Conservation (phyloP, 2,329 filamentous ascomycete genomes). For the Domatiomyces globalis region DNA sequence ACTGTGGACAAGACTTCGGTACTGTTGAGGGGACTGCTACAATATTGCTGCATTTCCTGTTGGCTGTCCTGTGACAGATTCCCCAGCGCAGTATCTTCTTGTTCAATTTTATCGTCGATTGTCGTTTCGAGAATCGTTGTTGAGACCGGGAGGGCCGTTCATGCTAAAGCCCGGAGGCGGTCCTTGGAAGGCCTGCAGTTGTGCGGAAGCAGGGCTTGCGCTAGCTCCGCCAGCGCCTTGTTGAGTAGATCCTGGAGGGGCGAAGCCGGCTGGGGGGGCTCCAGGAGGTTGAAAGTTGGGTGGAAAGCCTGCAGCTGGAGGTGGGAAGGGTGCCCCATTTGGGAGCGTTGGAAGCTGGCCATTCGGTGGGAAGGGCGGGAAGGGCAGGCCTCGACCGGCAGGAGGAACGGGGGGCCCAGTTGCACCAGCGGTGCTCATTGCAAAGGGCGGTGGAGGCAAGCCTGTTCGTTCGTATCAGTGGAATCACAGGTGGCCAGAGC, state of each 20-base stretch:
- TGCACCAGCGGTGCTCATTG: conserved; percentile 30
- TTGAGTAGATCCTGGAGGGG: conserved; percentile 17
- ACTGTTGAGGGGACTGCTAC: neutral
- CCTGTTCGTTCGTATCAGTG: conserved; percentile 19
- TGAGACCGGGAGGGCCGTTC: conserved; percentile 12
- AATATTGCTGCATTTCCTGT: neutral
- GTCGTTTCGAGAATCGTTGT: conserved; percentile 3
- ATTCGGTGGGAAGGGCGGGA: conserved; percentile 39
- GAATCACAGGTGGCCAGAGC: neutral
- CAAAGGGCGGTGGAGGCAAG: conserved; percentile 46
- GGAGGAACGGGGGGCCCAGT: conserved; percentile 31
- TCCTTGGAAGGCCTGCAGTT: conserved; percentile 10
- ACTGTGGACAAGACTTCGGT: neutral
- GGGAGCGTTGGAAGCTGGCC: conserved; percentile 28
- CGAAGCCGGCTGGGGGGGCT: conserved; percentile 22
- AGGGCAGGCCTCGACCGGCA: conserved; percentile 39
- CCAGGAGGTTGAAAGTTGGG: conserved; percentile 35
- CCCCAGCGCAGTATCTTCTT: neutral
- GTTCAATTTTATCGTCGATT: neutral
- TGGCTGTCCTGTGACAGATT: neutral
- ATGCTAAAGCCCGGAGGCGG: conserved; percentile 17
- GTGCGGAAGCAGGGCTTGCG: conserved; percentile 18
- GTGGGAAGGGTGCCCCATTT: conserved; percentile 32
- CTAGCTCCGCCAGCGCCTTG: conserved; percentile 18
- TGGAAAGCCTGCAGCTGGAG: conserved; percentile 32